Evolutionary conservation across 2,329 filamentous ascomycete species (phyloP), one percentile per base, ranked within the genome.

Genomic region (Chaetomium sp.): DNA sequence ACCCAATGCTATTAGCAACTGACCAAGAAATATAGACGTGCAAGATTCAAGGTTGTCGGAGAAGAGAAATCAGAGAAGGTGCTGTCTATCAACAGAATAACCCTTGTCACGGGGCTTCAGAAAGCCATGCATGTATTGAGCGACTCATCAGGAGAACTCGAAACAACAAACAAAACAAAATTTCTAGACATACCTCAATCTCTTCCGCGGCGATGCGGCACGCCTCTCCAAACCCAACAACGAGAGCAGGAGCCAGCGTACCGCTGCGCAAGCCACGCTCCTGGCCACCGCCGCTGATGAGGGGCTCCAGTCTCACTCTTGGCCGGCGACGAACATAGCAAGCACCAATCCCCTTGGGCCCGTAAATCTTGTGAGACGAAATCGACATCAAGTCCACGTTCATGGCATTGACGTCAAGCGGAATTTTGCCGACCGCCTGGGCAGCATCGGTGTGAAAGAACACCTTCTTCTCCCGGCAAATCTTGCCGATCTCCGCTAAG

Each of bases 331-430:
- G 87, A 49, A 99, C 89, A 68, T 92, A 99, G 75, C 94, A 99
- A 56, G 94, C 94, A 57, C 94, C 94, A 55, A 99, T 89, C 37
- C 94, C 94, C 78, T 96, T 99, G 53, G 94, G 94, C 33, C 94
- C 94, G 69, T 99, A 99, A 53, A 99, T 95, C 75, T 99, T 99
- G 76, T 99, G 94, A 35, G 89, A 91, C 7, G 94, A 97, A 59
- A 99, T 96, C 35, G 92, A 97, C 92, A 99, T 96, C 68, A 99
- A 76, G 70, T 99, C 94, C 62, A 99, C 87, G 72, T 96, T 95
- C 90, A 96, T 92, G 72, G 89, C 88, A 72, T 97, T 96, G 68
- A 99, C 94, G 66, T 96, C 91, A 48, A 99, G 76, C 0, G 91
- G 90, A 49, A 99, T 96, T 78, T 99, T 99, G 68, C 94, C 94